Conservation (phyloP, 148 eudicot species). For the Camellia sinensis region DNA sequence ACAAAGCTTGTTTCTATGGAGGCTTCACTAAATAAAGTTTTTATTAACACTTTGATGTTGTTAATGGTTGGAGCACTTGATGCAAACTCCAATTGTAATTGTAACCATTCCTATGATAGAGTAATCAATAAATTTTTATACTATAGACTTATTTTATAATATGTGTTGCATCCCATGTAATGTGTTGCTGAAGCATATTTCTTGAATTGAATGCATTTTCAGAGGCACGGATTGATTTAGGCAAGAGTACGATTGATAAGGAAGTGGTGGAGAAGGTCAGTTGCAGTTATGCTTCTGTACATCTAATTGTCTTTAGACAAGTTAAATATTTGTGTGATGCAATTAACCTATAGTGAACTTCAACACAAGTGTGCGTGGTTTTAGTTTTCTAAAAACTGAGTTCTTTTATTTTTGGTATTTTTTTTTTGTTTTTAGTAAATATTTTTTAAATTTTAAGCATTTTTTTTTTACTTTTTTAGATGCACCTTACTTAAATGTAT, state of each 20-base stretch:
- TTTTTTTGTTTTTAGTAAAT: background rate
- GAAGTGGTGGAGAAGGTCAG: constrained; percentile 81
- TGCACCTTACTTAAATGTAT: background rate
- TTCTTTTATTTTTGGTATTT: background rate
- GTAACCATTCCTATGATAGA: background rate
- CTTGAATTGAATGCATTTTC: constrained; percentile 21
- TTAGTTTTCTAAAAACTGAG: background rate
- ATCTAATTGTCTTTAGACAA: background rate
- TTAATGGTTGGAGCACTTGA: background rate
- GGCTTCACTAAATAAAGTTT: background rate
- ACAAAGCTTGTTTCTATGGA: background rate
- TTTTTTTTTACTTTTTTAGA: background rate
- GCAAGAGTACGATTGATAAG: constrained; percentile 58
- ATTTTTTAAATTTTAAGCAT: background rate
- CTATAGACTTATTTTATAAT: background rate
- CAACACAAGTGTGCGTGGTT: too few relatives aligned
- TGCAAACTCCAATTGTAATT: background rate
- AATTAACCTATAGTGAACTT: background rate
- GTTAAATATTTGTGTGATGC: background rate
- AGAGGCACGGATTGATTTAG: constrained; percentile 69
- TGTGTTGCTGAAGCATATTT: background rate
- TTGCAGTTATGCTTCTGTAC: constrained; percentile 12
- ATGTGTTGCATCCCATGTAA: background rate
- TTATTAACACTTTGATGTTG: background rate
- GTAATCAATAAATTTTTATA: background rate